phyloP scores from a whole-genome alignment of 495 filamentous ascomycete genomes.

The Evansstolkia leycettana region DNA sequence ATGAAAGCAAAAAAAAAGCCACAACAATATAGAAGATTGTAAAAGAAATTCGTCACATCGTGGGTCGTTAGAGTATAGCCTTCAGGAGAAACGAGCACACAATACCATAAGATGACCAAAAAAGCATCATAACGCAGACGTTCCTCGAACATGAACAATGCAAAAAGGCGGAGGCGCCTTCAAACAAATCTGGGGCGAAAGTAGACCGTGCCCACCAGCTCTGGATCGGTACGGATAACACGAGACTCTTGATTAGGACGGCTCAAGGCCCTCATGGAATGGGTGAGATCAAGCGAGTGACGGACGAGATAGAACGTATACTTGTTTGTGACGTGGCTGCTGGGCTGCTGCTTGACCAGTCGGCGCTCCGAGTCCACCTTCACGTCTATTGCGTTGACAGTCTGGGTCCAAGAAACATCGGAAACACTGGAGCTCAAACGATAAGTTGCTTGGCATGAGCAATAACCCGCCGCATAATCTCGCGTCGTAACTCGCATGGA shows the following conservation, averaged over 20 bases:
- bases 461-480: not conserved
- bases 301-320: not conserved
- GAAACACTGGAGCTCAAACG: too few relatives aligned
- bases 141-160: constrained; percentile 7
- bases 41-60: constrained; percentile 35
- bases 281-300: not conserved
- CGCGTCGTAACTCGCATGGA: constrained; percentile 2
- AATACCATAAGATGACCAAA: constrained; percentile 12
- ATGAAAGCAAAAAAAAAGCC: not conserved
- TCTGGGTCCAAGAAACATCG: too few relatives aligned
- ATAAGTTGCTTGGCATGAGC: not conserved
- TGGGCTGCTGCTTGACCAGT: constrained; percentile 6
- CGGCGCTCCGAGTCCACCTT: too few relatives aligned
- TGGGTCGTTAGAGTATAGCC: constrained; percentile 29
- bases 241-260: not conserved
- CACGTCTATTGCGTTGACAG: too few relatives aligned
- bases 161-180: constrained; percentile 6
- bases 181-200: constrained; percentile 2
- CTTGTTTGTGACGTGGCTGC: constrained; percentile 1
- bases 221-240: too few relatives aligned
- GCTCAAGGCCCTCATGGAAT: not conserved
- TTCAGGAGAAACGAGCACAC: constrained; percentile 8
- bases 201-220: not conserved
- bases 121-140: constrained; percentile 12
- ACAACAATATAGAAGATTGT: constrained; percentile 9